phyloP scores from a whole-genome alignment of 805 yeast genomes.

The Yamadazyma philogaea region DNA sequence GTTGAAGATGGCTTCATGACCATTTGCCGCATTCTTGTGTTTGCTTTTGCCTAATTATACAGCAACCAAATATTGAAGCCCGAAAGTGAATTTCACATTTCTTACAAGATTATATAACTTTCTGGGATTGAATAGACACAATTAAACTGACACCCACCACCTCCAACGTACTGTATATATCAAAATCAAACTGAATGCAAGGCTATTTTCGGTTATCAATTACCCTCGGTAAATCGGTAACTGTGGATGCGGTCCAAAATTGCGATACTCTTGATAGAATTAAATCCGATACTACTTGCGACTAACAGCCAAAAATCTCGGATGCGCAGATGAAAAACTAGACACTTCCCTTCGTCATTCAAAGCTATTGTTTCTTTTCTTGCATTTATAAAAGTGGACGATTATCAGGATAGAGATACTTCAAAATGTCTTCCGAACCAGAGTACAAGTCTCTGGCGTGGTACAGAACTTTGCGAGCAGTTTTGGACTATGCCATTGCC shows the following conservation, averaged over 20 bases:
- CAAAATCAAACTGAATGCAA: neutral
- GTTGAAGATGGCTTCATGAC: too few species aligned
- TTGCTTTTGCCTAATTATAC: too few species aligned
- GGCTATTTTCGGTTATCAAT: neutral
- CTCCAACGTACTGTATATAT: neutral
- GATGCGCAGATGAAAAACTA: neutral
- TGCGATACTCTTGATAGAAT: too few species aligned
- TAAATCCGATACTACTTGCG: too few species aligned
- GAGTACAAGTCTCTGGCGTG: constrained; percentile 2
- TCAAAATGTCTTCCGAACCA: neutral
- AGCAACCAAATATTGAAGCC: too few species aligned
- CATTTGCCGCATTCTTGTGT: too few species aligned
- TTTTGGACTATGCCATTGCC: constrained; percentile 25
- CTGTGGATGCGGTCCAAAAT: too few species aligned
- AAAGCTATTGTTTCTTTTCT: neutral
- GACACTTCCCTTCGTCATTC: neutral
- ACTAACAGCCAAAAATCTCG: neutral
- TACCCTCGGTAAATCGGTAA: too few species aligned
- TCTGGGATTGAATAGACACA: neutral
- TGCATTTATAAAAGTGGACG: too few species aligned
- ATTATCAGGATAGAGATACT: too few species aligned
- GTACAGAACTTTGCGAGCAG: constrained; percentile 11
- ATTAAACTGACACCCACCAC: neutral
- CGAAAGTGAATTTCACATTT: neutral
- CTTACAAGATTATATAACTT: neutral